Percentiles rank a stretch among this genome's conserved stretches.
Evolutionary conservation across 2,329 filamentous ascomycete genomes (phyloP).

Genomic region (Tolypocladium cylindrosporum): DNA sequence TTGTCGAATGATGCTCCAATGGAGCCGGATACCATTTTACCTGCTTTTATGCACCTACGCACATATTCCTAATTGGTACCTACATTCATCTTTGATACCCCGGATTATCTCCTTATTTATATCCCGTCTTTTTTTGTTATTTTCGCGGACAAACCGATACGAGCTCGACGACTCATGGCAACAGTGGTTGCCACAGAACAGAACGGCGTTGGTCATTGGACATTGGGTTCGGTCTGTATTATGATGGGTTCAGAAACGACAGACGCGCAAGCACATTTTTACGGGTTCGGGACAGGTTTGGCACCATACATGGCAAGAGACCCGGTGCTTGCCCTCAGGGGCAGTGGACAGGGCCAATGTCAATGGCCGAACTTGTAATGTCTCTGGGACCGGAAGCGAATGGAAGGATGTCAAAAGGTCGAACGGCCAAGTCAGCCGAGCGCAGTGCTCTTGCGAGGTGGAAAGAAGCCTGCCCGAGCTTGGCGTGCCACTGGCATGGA

Average conservation of each 20-base stretch:
- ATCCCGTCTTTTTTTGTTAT: background rate
- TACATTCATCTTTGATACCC: constrained; percentile 28
- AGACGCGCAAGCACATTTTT: constrained; percentile 1
- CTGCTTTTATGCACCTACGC: constrained; percentile 3
- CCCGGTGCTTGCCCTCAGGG: background rate
- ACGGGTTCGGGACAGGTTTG: background rate
- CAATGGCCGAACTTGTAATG: background rate
- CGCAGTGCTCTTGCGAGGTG: background rate
- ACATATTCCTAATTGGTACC: constrained; percentile 20
- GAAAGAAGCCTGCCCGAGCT: background rate
- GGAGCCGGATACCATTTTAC: background rate
- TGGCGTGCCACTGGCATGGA: background rate
- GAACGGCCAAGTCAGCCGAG: background rate
- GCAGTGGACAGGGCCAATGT: background rate
- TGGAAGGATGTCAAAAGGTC: background rate
- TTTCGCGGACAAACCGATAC: background rate
- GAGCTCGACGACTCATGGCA: background rate
- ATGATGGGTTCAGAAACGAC: background rate
- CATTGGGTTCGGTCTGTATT: background rate
- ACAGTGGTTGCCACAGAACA: constrained; percentile 2
- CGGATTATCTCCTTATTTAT: constrained; percentile 13
- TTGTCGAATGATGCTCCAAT: background rate
- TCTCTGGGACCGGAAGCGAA: background rate
- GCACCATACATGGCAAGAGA: background rate
- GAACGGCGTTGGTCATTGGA: background rate